Percentiles rank a stretch among this genome's conserved stretches.
Conservation (phyloP, 352 stramenopile genomes). For the Thraustotheca clavata region DNA sequence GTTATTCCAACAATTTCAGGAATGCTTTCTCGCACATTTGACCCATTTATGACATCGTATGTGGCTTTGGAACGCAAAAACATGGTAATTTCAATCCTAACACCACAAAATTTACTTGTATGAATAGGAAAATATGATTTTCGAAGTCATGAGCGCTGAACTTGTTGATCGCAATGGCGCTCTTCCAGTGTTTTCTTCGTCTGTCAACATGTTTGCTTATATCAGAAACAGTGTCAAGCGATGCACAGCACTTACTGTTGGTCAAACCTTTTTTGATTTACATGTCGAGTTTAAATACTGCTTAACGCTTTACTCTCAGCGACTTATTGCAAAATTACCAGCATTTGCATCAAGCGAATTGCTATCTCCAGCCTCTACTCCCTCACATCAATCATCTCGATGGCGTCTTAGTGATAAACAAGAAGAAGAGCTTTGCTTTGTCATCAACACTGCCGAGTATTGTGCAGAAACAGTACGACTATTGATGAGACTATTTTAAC, state of each 20-base stretch:
- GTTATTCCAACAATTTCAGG: slow-evolving; percentile 51
- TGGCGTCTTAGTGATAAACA: slow-evolving; percentile 81
- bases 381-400: slow-evolving; percentile 19
- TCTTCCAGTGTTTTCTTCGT: slow-evolving; percentile 94
- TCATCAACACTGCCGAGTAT: slow-evolving; percentile 98
- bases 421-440: slow-evolving; percentile 94
- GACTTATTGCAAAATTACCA: slow-evolving; percentile 66
- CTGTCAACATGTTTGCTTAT: slow-evolving; percentile 97
- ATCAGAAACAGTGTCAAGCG: slow-evolving; percentile 97
- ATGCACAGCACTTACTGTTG: slow-evolving; percentile 95
- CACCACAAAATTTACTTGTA: background rate
- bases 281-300: slow-evolving; percentile 90
- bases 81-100: slow-evolving; percentile 64
- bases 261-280: slow-evolving; percentile 96
- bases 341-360: slow-evolving; percentile 1
- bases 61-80: slow-evolving; percentile 94
- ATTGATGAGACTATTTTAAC: background rate
- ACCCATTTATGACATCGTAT: slow-evolving; percentile 97
- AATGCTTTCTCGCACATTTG: slow-evolving; percentile 92
- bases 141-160: slow-evolving; percentile 85
- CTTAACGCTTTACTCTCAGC: slow-evolving; percentile 65
- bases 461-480: slow-evolving; percentile 91
- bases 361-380: too few species aligned
- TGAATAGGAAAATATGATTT: slow-evolving; percentile 68
- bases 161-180: slow-evolving; percentile 93